Conservation (phyloP, 495 filamentous ascomycete species). For the Aspergillus incahuasiensis region DNA sequence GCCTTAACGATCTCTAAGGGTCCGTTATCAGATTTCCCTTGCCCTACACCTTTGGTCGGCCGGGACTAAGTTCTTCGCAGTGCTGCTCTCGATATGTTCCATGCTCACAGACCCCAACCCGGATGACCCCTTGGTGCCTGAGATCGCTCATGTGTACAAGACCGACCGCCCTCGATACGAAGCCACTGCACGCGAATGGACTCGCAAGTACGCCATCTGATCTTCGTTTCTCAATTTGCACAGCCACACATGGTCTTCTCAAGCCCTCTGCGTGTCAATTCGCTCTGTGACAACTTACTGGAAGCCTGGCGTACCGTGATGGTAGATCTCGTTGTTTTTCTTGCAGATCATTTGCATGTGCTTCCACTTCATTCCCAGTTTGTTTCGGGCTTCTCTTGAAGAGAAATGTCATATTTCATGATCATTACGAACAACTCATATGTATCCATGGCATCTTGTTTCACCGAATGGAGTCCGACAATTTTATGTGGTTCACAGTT, state of each 20-base stretch:
- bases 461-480: constrained; percentile 25
- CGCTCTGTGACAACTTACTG: constrained; percentile 38
- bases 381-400: constrained; percentile 24
- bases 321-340: constrained; percentile 38
- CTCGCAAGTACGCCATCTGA: constrained; percentile 91
- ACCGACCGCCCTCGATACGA: constrained; percentile 94
- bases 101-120: constrained; percentile 99
- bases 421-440: constrained; percentile 44
- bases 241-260: constrained; percentile 26
- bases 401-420: constrained; percentile 41
- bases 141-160: constrained; percentile 99
- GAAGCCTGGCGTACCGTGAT: constrained; percentile 47
- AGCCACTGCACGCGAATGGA: constrained; percentile 96
- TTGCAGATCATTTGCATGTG: constrained; percentile 23
- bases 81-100: constrained; percentile 97
- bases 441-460: constrained; percentile 43
- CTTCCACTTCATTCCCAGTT: constrained; percentile 17
- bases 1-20: constrained; percentile 98
- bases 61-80: constrained; percentile 36
- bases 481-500: constrained; percentile 22
- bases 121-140: constrained; percentile 94
- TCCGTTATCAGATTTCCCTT: constrained; percentile 34
- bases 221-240: constrained; percentile 26
- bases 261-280: constrained; percentile 34
- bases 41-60: background rate